phyloP scores from a whole-genome alignment of 2,329 filamentous ascomycete genomes.

The Byssochlamys sp. region DNA sequence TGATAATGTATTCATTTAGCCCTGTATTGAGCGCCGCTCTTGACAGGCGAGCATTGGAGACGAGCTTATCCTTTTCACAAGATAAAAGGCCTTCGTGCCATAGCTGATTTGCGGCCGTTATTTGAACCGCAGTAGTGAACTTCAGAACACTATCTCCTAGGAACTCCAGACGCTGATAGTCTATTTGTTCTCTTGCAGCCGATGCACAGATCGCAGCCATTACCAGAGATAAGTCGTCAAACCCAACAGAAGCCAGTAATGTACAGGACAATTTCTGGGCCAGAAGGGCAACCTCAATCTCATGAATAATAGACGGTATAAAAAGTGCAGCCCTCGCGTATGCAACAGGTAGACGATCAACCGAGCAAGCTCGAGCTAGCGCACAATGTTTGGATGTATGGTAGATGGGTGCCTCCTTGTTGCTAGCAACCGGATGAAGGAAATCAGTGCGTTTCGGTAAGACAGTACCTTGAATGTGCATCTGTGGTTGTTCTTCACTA shows the following conservation, averaged over 20 bases:
- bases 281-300: constrained; percentile 56
- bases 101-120: constrained; percentile 49
- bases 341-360: constrained; percentile 35
- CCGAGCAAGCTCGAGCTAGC: constrained; percentile 15
- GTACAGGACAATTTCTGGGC: constrained; percentile 51
- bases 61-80: constrained; percentile 55
- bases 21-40: constrained; percentile 53
- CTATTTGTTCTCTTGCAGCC: constrained; percentile 46
- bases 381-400: constrained; percentile 11
- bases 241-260: constrained; percentile 43
- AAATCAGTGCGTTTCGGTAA: constrained; percentile 27
- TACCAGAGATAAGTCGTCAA: constrained; percentile 49
- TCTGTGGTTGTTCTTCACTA: constrained; percentile 7
- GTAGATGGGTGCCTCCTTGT: constrained; percentile 9
- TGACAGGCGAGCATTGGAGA: constrained; percentile 67
- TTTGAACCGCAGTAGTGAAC: constrained; percentile 56
- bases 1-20: constrained; percentile 65
- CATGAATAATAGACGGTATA: constrained; percentile 63
- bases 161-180: constrained; percentile 82
- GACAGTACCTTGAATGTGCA: constrained; percentile 16
- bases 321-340: constrained; percentile 48
- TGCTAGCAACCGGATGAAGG: constrained; percentile 15
- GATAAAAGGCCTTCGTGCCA: constrained; percentile 73
- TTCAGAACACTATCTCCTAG: constrained; percentile 80
- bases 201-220: constrained; percentile 62